Conservation (phyloP, 2,329 filamentous ascomycete genomes). For the Trichoderma breve region DNA sequence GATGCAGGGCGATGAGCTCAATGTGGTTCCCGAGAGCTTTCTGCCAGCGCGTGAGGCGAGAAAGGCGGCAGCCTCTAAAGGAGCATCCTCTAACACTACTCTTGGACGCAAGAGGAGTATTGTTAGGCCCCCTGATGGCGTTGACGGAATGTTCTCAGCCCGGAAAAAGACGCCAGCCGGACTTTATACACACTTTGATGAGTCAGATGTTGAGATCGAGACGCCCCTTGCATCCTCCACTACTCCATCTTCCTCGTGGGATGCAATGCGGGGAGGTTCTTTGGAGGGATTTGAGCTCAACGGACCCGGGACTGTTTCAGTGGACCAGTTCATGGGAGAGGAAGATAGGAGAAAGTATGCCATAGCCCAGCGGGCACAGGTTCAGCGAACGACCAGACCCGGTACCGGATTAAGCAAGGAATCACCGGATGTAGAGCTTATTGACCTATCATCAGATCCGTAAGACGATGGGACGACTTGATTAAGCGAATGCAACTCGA, state of each 20-base stretch:
- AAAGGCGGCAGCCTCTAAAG: conserved; percentile 31
- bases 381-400: conserved; percentile 26
- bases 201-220: conserved; percentile 15
- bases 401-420: background rate
- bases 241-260: conserved; percentile 12
- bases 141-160: conserved; percentile 77
- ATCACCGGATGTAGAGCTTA: conserved; percentile 18
- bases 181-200: conserved; percentile 59
- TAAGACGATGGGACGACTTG: background rate
- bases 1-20: conserved; percentile 79
- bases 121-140: conserved; percentile 68
- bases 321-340: conserved; percentile 74
- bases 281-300: conserved; percentile 64
- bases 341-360: conserved; percentile 74
- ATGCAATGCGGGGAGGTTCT: conserved; percentile 49
- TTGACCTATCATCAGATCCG: conserved; percentile 10
- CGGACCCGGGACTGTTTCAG: conserved; percentile 55
- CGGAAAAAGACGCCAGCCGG: conserved; percentile 66
- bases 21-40: conserved; percentile 86
- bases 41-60: conserved; percentile 55
- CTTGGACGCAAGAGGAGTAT: conserved; percentile 52
- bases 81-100: conserved; percentile 29
- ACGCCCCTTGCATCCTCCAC: conserved; percentile 3
- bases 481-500: background rate
- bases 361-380: conserved; percentile 60